Evolutionary conservation across 306 rosid genomes (phyloP).

Genomic region (Ochetophila trinervis): DNA sequence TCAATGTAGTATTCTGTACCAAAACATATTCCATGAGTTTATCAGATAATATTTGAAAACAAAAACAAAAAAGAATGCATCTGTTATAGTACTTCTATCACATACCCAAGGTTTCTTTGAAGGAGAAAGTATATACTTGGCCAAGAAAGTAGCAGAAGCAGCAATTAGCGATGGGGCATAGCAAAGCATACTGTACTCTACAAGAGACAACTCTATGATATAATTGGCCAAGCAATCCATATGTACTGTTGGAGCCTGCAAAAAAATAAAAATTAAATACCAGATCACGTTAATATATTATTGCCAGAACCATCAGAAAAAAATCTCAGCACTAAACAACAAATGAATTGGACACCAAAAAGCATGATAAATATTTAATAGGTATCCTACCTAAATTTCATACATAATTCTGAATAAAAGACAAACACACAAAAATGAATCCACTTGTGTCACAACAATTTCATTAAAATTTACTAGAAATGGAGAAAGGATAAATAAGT

Average conservation of each 20-base stretch:
- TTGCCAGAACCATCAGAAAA: neutral
- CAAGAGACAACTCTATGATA: conserved; percentile 54
- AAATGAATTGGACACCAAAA: neutral
- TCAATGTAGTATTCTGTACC: conserved; percentile 59
- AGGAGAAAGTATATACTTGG: conserved; percentile 52
- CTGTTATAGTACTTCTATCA: conserved; percentile 4
- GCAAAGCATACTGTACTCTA: conserved; percentile 50
- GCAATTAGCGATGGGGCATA: conserved; percentile 57
- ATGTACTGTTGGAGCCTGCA: conserved; percentile 45
- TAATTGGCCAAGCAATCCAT: conserved; percentile 57
- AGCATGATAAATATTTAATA: neutral
- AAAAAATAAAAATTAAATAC: conserved; percentile 12
- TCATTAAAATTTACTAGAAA: neutral
- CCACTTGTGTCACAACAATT: neutral
- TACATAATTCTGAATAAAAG: neutral
- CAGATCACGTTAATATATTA: neutral
- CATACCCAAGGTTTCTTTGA: conserved; percentile 62
- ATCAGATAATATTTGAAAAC: conserved; percentile 9
- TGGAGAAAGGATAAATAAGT: neutral
- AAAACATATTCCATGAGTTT: conserved; percentile 1
- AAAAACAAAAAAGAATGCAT: conserved; percentile 16
- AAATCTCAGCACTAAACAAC: neutral
- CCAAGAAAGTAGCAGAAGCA: conserved; percentile 67
- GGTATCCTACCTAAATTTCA: neutral
- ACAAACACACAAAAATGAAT: neutral